phyloP scores from a whole-genome alignment of 1,284 basidiomycete genomes.

The Irpex rosettiformis region DNA sequence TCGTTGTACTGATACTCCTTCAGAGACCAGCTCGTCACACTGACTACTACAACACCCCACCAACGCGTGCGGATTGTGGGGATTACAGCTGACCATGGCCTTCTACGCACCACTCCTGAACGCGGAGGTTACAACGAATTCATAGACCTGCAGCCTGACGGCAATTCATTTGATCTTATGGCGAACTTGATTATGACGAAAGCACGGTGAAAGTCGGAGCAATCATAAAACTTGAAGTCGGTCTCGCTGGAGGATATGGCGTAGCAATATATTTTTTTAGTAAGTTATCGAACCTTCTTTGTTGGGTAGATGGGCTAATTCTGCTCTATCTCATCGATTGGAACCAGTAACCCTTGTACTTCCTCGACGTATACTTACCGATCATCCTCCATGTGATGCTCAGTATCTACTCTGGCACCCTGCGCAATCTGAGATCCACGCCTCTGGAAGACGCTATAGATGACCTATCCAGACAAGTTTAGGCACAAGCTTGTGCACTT shows the following conservation, averaged over 20 bases:
- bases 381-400: neutral
- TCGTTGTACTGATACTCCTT: neutral
- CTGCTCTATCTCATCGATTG: too few species aligned
- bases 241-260: too few species aligned
- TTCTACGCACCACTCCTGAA: constrained; percentile 79
- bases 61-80: constrained; percentile 76
- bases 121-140: constrained; percentile 36
- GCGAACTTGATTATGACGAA: constrained; percentile 81
- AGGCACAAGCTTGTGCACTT: neutral
- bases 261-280: too few species aligned
- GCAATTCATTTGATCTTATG: constrained; percentile 97
- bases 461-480: neutral
- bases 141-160: constrained; percentile 85
- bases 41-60: constrained; percentile 75
- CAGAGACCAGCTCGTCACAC: constrained; percentile 82
- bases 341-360: neutral
- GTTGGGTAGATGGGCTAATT: too few species aligned
- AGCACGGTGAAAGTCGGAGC: constrained; percentile 14
- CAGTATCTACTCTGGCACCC: neutral
- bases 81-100: constrained; percentile 85
- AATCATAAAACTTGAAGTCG: neutral
- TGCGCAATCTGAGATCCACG: neutral
- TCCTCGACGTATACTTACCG: neutral
- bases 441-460: too few species aligned
- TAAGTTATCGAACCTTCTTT: too few species aligned